Conservation (phyloP, 1,139 yeast species). For the Saccharomyces hybrid region DNA sequence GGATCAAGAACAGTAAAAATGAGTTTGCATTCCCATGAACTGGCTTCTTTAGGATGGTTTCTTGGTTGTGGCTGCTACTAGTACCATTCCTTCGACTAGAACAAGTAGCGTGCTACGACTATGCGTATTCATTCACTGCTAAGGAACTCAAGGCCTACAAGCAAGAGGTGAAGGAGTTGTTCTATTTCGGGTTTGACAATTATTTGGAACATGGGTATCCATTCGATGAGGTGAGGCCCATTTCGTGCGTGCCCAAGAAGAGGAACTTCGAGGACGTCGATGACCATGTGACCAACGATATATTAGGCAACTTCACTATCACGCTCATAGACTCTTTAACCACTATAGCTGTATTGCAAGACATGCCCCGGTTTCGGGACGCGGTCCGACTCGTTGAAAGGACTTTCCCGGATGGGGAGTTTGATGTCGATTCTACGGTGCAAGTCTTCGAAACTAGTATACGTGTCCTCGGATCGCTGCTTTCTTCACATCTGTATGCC, state of each 20-base stretch:
- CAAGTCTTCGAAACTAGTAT: slow-evolving; percentile 87
- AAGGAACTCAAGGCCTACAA: slow-evolving; percentile 42
- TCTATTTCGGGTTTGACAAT: slow-evolving; percentile 67
- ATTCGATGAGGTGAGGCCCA: slow-evolving; percentile 71
- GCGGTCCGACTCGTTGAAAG: slow-evolving; percentile 43
- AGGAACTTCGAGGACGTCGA: slow-evolving; percentile 48
- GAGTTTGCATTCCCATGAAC: not conserved
- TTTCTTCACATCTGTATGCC: slow-evolving; percentile 71
- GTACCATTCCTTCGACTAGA: not conserved
- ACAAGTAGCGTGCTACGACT: not conserved
- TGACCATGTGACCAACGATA: slow-evolving; percentile 68
- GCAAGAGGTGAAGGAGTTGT: slow-evolving; percentile 48
- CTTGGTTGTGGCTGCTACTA: not conserved
- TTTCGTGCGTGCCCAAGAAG: slow-evolving; percentile 61
- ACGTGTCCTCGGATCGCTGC: slow-evolving; percentile 67
- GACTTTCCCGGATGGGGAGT: slow-evolving; percentile 33
- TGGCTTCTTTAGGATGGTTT: not conserved
- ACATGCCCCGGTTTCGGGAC: slow-evolving; percentile 45
- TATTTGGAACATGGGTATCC: slow-evolving; percentile 73
- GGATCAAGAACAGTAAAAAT: not conserved
- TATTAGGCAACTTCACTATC: slow-evolving; percentile 72
- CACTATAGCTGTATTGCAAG: slow-evolving; percentile 65
- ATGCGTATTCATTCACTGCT: slow-evolving; percentile 37
- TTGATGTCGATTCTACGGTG: slow-evolving; percentile 59
- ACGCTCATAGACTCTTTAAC: slow-evolving; percentile 77